Evolutionary conservation across 352 stramenopile genomes (phyloP).

Genomic region (Pythium phragmiticola): DNA sequence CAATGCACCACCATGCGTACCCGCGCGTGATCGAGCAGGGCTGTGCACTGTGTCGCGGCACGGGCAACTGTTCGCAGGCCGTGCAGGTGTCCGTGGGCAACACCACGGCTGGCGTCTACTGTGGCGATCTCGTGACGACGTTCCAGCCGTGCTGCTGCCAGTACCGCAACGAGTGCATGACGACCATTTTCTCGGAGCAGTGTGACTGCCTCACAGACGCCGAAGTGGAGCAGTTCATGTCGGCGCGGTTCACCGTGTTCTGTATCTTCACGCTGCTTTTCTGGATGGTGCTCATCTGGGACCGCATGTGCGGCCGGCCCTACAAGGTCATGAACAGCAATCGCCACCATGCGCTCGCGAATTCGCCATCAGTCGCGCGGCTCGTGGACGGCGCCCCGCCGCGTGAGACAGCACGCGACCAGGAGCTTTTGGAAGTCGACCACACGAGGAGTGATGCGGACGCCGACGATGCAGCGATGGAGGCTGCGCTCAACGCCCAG

Average conservation of each 20-base stretch:
- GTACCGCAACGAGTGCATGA: slow-evolving; percentile 76
- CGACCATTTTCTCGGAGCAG: slow-evolving; percentile 39
- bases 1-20: slow-evolving; percentile 28
- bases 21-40: slow-evolving; percentile 34
- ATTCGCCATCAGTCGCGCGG: slow-evolving; percentile 45
- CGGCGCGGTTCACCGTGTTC: slow-evolving; percentile 72
- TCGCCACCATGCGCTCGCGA: slow-evolving; percentile 54
- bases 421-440: slow-evolving; percentile 31
- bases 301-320: slow-evolving; percentile 69
- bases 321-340: slow-evolving; percentile 85
- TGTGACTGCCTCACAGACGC: slow-evolving; percentile 70
- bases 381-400: slow-evolving; percentile 15
- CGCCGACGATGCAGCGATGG: slow-evolving; percentile 11
- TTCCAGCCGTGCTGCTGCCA: slow-evolving; percentile 74
- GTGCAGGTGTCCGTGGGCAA: slow-evolving; percentile 34
- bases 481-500: slow-evolving; percentile 11
- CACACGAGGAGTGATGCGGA: not conserved
- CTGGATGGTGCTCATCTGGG: slow-evolving; percentile 61
- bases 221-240: slow-evolving; percentile 59
- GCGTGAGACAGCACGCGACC: slow-evolving; percentile 24
- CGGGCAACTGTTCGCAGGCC: slow-evolving; percentile 63
- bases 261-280: slow-evolving; percentile 56
- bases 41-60: slow-evolving; percentile 55
- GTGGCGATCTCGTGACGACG: slow-evolving; percentile 58
- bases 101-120: slow-evolving; percentile 54